Evolutionary conservation across 352 stramenopile genomes (phyloP).

Genomic region (Globisporangium uncinulatum): DNA sequence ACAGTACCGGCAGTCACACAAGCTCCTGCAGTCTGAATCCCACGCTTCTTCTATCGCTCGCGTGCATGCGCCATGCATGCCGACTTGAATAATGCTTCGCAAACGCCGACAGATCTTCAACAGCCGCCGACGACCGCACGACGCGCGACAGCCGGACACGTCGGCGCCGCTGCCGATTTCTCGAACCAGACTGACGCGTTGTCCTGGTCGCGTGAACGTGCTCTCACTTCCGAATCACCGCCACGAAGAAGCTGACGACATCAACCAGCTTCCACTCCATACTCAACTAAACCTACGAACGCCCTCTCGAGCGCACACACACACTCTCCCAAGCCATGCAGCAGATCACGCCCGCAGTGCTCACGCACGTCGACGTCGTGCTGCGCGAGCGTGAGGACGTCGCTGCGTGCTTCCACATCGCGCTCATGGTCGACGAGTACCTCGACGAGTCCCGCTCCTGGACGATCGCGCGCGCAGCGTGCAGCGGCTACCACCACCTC

Average conservation of each 20-base stretch:
- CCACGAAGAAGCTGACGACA: no score
- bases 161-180: neutral
- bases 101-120: neutral
- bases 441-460: slow-evolving; percentile 56
- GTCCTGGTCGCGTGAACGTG: no score
- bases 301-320: neutral
- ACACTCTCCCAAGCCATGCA: neutral
- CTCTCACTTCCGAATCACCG: neutral
- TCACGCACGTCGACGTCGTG: slow-evolving; percentile 38
- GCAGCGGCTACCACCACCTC: slow-evolving; percentile 43
- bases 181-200: neutral
- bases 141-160: neutral
- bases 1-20: slow-evolving; percentile 2
- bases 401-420: slow-evolving; percentile 38
- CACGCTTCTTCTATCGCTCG: neutral
- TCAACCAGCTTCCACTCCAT: no score
- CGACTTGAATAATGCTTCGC: neutral
- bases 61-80: neutral
- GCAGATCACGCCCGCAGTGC: neutral
- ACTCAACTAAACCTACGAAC: no score
- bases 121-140: neutral
- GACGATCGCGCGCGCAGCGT: slow-evolving; percentile 52
- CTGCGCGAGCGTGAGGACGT: slow-evolving; percentile 39
- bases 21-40: neutral
- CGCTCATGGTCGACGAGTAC: slow-evolving; percentile 36